Conservation (phyloP, 225 moss, liverwort and hornwort species). For the Pseudisothecium myosuroides region DNA sequence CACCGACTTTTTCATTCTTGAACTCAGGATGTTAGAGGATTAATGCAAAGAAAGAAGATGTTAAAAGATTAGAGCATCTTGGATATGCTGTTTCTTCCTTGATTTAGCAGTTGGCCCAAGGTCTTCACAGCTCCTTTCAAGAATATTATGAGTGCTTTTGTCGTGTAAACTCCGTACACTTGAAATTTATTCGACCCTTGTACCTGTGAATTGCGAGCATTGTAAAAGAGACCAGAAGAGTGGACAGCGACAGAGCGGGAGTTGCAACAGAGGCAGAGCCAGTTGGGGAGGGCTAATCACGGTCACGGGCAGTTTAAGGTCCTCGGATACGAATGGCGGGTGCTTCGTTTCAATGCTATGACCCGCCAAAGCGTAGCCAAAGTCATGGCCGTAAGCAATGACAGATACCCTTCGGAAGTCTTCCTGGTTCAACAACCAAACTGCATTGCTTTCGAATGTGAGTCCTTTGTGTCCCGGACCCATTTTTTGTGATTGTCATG, state of each 20-base stretch:
- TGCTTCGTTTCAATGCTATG: slow-evolving; percentile 70
- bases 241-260: slow-evolving; percentile 23
- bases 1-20: not conserved
- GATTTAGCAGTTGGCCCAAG: not conserved
- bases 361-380: slow-evolving; percentile 96
- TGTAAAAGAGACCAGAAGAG: slow-evolving; percentile 29
- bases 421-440: slow-evolving; percentile 77
- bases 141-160: too few relatives aligned
- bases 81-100: not conserved
- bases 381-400: slow-evolving; percentile 52
- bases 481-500: not conserved
- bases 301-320: slow-evolving; percentile 15
- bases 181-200: not conserved
- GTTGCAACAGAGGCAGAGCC: slow-evolving; percentile 12
- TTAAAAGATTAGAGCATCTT: not conserved
- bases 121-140: not conserved
- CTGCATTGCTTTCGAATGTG: slow-evolving; percentile 95
- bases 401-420: slow-evolving; percentile 19
- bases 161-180: not conserved
- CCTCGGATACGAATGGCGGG: slow-evolving; percentile 81
- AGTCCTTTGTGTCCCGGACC: slow-evolving; percentile 1
- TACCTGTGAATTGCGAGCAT: not conserved
- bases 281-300: not conserved
- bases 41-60: not conserved
- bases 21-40: not conserved